Evolutionary conservation across 129 eudicot genomes (phyloP).

Genomic region (Erigeron canadensis): DNA sequence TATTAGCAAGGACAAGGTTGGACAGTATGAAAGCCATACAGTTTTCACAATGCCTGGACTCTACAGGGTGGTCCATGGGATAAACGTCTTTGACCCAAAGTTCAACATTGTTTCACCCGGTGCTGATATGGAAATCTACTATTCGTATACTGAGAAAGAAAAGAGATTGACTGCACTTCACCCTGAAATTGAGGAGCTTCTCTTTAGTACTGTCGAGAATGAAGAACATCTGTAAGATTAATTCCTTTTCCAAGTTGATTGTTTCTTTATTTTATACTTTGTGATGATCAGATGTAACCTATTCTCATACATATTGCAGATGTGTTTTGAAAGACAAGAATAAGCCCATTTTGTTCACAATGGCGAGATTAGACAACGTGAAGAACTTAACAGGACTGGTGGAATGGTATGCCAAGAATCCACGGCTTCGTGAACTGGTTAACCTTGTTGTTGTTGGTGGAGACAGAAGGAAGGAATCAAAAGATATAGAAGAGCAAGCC

Average conservation of each 20-base stretch:
- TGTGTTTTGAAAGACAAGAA: conserved; percentile 67
- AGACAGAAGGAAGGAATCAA: conserved; percentile 75
- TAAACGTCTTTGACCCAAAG: conserved; percentile 34
- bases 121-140: conserved; percentile 30
- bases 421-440: conserved; percentile 54
- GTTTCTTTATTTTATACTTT: neutral
- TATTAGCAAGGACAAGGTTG: conserved; percentile 31
- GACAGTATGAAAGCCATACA: conserved; percentile 35
- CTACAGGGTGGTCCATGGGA: conserved; percentile 38
- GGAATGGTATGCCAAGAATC: conserved; percentile 71
- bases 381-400: conserved; percentile 80
- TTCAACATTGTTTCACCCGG: conserved; percentile 38
- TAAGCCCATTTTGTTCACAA: conserved; percentile 73
- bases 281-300: neutral
- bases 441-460: conserved; percentile 86
- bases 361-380: conserved; percentile 77
- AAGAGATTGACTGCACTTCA: conserved; percentile 24
- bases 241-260: neutral
- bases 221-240: conserved; percentile 33
- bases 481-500: conserved; percentile 71
- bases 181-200: conserved; percentile 35
- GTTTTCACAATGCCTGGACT: conserved; percentile 37
- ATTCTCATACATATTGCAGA: conserved; percentile 21
- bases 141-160: conserved; percentile 22
- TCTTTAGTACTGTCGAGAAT: conserved; percentile 28